Conservation (phyloP, 1,284 basidiomycete genomes). For the Sanguinoderma infundibulare region DNA sequence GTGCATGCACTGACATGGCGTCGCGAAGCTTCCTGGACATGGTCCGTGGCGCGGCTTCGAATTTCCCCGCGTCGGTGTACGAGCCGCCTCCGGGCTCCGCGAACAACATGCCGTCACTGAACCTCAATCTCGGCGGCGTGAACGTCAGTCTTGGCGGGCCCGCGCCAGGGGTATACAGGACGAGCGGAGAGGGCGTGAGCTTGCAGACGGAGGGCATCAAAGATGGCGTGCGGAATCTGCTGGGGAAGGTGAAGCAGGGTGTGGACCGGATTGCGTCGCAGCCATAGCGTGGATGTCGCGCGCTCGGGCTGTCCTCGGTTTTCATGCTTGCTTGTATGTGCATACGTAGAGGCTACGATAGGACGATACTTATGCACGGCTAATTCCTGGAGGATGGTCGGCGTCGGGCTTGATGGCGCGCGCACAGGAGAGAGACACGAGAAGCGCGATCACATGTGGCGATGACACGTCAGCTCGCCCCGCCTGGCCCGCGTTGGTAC, state of each 20-base stretch:
- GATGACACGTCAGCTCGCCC: constrained; percentile 27
- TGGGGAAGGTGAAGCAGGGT: constrained; percentile 88
- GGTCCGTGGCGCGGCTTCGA: constrained; percentile 64
- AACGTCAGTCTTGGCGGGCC: constrained; percentile 90
- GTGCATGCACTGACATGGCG: constrained; percentile 15
- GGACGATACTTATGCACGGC: constrained; percentile 16
- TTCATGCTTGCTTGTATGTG: constrained; percentile 8
- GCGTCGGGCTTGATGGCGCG: constrained; percentile 3
- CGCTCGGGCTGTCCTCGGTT: constrained; percentile 15
- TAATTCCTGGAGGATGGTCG: constrained; percentile 29
- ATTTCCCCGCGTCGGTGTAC: constrained; percentile 68
- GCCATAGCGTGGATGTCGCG: constrained; percentile 15
- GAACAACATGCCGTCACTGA: constrained; percentile 74
- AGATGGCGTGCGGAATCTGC: constrained; percentile 84
- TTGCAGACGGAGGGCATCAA: constrained; percentile 83
- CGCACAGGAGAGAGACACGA: constrained; percentile 14
- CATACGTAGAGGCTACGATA: constrained; percentile 13
- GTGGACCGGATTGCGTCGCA: constrained; percentile 68
- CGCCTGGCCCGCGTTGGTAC: no score
- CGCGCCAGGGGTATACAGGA: constrained; percentile 81
- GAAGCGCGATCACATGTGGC: constrained; percentile 27
- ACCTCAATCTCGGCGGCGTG: constrained; percentile 88
- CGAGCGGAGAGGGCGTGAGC: constrained; percentile 63
- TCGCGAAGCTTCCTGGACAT: constrained; percentile 72
- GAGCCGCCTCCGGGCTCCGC: constrained; percentile 73